Evolutionary conservation across 305 asterid genomes (phyloP).

Genomic region (Petunia hybrid): DNA sequence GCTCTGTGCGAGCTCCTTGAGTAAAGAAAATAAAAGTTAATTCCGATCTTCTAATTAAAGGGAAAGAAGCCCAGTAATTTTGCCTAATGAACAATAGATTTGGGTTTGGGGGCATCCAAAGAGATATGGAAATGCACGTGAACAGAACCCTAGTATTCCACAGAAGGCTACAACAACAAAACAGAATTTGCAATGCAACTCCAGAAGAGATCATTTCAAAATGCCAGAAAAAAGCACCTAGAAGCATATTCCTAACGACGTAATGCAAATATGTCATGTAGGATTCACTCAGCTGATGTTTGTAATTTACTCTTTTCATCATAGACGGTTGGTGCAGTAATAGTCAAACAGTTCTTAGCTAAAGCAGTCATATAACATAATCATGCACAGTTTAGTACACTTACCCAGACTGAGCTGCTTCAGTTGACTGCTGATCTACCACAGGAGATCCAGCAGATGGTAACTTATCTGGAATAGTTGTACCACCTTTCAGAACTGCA

Average conservation of each 20-base stretch:
- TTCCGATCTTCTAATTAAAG: neutral
- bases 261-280: neutral
- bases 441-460: slow-evolving; percentile 69
- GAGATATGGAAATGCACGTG: neutral
- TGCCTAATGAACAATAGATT: neutral
- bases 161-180: neutral
- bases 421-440: slow-evolving; percentile 76
- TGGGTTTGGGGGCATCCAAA: too few species aligned
- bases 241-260: neutral
- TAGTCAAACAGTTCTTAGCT: neutral
- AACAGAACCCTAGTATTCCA: neutral
- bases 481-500: slow-evolving; percentile 90
- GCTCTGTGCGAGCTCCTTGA: slow-evolving; percentile 65
- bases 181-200: neutral
- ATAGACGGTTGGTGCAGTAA: neutral
- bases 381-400: slow-evolving; percentile 39
- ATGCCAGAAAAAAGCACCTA: neutral
- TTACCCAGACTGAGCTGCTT: slow-evolving; percentile 77
- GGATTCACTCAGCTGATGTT: neutral
- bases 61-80: neutral
- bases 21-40: slow-evolving; percentile 22
- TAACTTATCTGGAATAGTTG: slow-evolving; percentile 84
- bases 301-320: neutral
- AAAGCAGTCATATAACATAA: neutral
- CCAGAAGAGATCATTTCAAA: neutral